Evolutionary conservation across 176 grass and related monocot species (phyloP).

Genomic region (Saccharum spontaneum): DNA sequence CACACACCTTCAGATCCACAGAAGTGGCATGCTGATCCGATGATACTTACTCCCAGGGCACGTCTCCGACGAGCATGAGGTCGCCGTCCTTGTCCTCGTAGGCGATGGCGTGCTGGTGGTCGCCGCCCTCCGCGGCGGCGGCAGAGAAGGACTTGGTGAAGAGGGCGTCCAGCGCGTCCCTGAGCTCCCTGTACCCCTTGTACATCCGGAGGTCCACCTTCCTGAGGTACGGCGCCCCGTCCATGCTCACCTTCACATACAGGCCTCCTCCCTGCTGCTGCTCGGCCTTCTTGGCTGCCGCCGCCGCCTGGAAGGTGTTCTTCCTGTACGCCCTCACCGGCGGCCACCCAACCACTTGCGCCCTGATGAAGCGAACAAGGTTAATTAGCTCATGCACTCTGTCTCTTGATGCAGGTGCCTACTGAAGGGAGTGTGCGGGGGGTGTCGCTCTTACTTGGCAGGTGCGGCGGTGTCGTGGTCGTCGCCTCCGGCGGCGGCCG

Average conservation of each 20-base stretch:
- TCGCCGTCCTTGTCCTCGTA: conserved; percentile 96
- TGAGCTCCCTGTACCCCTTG: conserved; percentile 75
- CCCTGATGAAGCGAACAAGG: conserved; percentile 8
- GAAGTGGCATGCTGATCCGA: background rate
- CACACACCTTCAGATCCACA: background rate
- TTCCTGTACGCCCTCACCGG: conserved; percentile 78
- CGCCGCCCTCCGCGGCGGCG: background rate
- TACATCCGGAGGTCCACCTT: conserved; percentile 86
- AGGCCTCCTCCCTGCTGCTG: conserved; percentile 43
- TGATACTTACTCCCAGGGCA: conserved; percentile 86
- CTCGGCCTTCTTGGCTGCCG: conserved; percentile 40
- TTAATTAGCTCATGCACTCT: background rate
- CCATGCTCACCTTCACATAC: conserved; percentile 95
- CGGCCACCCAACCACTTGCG: conserved; percentile 85
- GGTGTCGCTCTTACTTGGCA: conserved; percentile 35
- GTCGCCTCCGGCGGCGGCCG: conserved; percentile 3
- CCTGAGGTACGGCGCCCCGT: conserved; percentile 85
- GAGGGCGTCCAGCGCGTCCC: conserved; percentile 61
- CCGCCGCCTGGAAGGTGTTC: conserved; percentile 51
- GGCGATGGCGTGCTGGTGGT: conserved; percentile 46
- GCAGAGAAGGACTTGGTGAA: conserved; percentile 65
- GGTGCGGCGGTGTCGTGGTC: conserved; percentile 24
- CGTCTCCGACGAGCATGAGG: conserved; percentile 90
- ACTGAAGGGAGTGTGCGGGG: background rate
- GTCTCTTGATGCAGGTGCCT: background rate